Conservation (phyloP, 1,284 basidiomycete species). For the Schizophyllum commune region DNA sequence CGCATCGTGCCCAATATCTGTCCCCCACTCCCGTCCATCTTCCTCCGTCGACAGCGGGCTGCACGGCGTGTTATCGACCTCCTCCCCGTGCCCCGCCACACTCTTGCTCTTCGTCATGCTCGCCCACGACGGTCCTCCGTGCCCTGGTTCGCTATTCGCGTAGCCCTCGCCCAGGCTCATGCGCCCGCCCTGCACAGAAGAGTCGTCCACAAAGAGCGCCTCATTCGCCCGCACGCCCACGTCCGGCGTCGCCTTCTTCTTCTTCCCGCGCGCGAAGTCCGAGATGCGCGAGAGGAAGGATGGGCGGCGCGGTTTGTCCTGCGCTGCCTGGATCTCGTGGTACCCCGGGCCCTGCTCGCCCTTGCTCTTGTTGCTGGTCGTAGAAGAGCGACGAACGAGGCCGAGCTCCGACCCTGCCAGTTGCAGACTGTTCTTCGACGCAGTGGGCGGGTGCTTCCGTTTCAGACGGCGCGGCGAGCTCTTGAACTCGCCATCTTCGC, state of each 20-base stretch:
- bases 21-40: background rate
- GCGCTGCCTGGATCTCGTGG: background rate
- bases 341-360: background rate
- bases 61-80: too few relatives aligned
- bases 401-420: background rate
- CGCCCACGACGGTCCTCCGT: background rate
- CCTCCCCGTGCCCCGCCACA: background rate
- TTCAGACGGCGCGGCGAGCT: background rate
- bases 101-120: background rate
- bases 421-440: background rate
- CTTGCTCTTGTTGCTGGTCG: background rate
- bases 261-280: background rate
- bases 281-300: background rate
- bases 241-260: background rate
- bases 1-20: background rate
- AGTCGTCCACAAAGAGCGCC: background rate
- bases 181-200: too few relatives aligned
- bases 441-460: background rate
- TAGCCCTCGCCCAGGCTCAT: background rate
- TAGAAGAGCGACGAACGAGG: background rate
- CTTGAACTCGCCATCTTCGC: background rate
- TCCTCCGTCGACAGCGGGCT: background rate
- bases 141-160: background rate
- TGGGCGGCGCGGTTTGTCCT: background rate
- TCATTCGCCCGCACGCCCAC: background rate